Conservation (phyloP, 306 rosid genomes). For the Cajanus cajan region DNA sequence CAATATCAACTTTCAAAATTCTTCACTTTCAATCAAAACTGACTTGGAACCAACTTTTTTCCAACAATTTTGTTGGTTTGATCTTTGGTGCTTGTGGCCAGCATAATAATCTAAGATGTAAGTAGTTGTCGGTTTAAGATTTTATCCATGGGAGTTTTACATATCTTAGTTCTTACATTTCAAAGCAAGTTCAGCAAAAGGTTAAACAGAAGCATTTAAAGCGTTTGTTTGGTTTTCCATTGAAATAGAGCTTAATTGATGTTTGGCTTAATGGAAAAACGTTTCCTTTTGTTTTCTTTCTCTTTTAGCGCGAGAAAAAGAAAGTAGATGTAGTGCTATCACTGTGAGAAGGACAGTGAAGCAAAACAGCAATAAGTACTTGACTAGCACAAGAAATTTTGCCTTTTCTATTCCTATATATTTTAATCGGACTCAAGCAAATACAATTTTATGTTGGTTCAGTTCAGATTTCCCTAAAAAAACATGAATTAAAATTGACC, state of each 20-base stretch:
- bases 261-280: not conserved
- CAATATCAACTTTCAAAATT: not conserved
- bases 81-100: not conserved
- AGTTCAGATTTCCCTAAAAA: too few relatives aligned
- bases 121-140: not conserved
- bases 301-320: not conserved
- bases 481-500: too few relatives aligned
- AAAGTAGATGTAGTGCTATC: not conserved
- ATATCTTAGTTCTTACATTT: not conserved
- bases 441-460: too few relatives aligned
- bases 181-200: not conserved
- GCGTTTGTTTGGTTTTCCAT: not conserved
- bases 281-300: not conserved
- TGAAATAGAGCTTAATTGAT: not conserved
- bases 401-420: not conserved
- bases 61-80: not conserved
- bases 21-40: not conserved
- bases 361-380: not conserved
- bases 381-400: not conserved
- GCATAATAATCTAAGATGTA: not conserved
- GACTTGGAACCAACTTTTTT: not conserved
- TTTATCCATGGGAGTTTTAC: not conserved
- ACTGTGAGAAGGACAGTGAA: not conserved
- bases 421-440: too few relatives aligned
- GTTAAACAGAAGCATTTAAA: not conserved